Conservation (phyloP, 2,329 filamentous ascomycete species). For the Diaporthe capsici region DNA sequence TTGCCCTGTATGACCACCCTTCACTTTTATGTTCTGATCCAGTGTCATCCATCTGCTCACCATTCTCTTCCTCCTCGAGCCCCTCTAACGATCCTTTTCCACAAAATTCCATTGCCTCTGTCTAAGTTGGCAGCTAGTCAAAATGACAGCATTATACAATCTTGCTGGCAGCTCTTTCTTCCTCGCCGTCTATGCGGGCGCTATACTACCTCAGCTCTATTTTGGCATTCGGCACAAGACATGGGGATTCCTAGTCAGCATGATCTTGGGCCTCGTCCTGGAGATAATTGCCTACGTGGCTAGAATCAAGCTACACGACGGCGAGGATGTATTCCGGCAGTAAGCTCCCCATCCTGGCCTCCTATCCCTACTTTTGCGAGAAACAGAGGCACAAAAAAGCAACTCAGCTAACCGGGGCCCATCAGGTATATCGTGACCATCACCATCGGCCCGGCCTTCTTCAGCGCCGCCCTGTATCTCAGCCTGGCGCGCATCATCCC, state of each 20-base stretch:
- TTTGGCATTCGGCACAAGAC: slow-evolving; percentile 43
- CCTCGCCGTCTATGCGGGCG: slow-evolving; percentile 41
- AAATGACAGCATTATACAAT: neutral
- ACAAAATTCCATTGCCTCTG: neutral
- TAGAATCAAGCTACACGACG: slow-evolving; percentile 56
- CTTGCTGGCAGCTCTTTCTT: slow-evolving; percentile 48
- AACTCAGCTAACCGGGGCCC: neutral
- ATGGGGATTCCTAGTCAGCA: slow-evolving; percentile 43
- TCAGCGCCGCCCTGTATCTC: slow-evolving; percentile 55
- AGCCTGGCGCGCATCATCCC: slow-evolving; percentile 66
- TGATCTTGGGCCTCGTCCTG: slow-evolving; percentile 58
- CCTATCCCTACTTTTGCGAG: too few species aligned
- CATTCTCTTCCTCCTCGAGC: neutral
- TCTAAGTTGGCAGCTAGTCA: neutral
- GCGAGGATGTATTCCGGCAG: slow-evolving; percentile 55
- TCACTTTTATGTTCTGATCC: neutral
- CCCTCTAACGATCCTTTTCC: neutral
- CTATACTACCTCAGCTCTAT: slow-evolving; percentile 38
- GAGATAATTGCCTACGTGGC: slow-evolving; percentile 65
- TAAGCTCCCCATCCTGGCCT: neutral
- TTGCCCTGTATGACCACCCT: neutral
- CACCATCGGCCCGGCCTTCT: neutral
- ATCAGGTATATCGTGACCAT: neutral
- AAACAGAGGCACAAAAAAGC: too few species aligned
- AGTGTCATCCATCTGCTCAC: neutral